Percentiles rank a stretch among this genome's conserved stretches.
These are phyloP conservation scores for Stenocarpella maydis DNA, from an alignment of 2,329 filamentous ascomycete genomes.

Conservation along the genomic window DNA sequence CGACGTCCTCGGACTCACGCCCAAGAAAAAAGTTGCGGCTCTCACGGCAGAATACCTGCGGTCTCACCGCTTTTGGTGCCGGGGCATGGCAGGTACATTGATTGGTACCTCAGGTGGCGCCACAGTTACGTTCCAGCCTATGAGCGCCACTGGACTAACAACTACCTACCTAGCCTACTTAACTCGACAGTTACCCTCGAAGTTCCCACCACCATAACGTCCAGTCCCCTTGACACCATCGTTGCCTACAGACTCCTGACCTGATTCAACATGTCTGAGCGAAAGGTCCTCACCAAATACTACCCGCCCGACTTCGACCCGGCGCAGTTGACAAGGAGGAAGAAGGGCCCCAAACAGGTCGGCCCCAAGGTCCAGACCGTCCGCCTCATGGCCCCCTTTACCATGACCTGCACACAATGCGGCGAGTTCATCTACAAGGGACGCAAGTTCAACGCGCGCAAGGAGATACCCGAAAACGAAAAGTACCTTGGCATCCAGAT, in stretches of 20 bases:
- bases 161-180: too few species aligned
- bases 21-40: constrained; percentile 30
- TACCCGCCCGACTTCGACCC: constrained; percentile 90
- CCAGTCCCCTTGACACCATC: too few species aligned
- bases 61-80: constrained; percentile 30
- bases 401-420: constrained; percentile 72
- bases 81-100: neutral
- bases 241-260: neutral
- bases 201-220: too few species aligned
- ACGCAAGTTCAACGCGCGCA: constrained; percentile 93
- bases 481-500: constrained; percentile 90
- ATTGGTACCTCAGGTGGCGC: too few species aligned
- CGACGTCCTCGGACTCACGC: neutral
- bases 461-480: constrained; percentile 88
- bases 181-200: too few species aligned
- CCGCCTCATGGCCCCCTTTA: constrained; percentile 88
- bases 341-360: constrained; percentile 72
- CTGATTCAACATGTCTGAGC: constrained; percentile 73
- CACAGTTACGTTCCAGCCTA: neutral
- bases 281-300: constrained; percentile 77
- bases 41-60: neutral
- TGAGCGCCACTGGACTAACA: too few species aligned
- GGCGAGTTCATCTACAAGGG: constrained; percentile 87
- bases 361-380: constrained; percentile 87
- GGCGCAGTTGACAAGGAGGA: constrained; percentile 75